Conservation (phyloP, 768 basidiomycete species). For the Panaeolus cyanescens region DNA sequence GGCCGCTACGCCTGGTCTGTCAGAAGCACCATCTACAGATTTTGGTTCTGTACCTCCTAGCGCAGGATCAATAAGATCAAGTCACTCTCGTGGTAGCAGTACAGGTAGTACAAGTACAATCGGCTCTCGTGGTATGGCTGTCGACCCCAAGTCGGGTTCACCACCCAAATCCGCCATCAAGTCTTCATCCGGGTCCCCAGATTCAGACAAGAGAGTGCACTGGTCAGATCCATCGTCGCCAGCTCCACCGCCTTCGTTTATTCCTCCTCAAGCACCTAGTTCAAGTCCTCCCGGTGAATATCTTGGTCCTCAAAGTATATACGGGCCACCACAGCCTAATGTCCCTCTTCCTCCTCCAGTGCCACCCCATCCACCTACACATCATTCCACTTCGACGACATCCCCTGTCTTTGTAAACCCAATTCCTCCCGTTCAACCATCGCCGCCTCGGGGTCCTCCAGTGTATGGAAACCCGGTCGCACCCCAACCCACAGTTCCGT, state of each 20-base stretch:
- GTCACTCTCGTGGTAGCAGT: slow-evolving; percentile 13
- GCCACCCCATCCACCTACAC: slow-evolving; percentile 16
- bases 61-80: slow-evolving; percentile 10
- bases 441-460: slow-evolving; percentile 14
- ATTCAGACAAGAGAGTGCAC: slow-evolving; percentile 45
- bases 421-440: neutral
- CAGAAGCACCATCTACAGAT: neutral
- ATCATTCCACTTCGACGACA: slow-evolving; percentile 13
- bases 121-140: neutral
- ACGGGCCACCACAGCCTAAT: slow-evolving; percentile 16
- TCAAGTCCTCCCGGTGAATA: slow-evolving; percentile 21
- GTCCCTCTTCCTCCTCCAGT: slow-evolving; percentile 9
- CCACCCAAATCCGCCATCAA: slow-evolving; percentile 22
- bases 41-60: slow-evolving; percentile 7
- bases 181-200: slow-evolving; percentile 28
- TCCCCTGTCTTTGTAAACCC: neutral
- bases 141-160: slow-evolving; percentile 10
- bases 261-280: slow-evolving; percentile 11
- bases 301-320: slow-evolving; percentile 21
- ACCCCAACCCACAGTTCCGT: slow-evolving; percentile 22
- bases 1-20: slow-evolving; percentile 69
- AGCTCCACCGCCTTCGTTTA: slow-evolving; percentile 35
- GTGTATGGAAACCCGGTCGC: slow-evolving; percentile 10
- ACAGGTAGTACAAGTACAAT: neutral
- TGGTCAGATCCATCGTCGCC: slow-evolving; percentile 40